Base-by-base conservation (phyloP, 169 alveolate species). In the Theileria equi region DNA sequence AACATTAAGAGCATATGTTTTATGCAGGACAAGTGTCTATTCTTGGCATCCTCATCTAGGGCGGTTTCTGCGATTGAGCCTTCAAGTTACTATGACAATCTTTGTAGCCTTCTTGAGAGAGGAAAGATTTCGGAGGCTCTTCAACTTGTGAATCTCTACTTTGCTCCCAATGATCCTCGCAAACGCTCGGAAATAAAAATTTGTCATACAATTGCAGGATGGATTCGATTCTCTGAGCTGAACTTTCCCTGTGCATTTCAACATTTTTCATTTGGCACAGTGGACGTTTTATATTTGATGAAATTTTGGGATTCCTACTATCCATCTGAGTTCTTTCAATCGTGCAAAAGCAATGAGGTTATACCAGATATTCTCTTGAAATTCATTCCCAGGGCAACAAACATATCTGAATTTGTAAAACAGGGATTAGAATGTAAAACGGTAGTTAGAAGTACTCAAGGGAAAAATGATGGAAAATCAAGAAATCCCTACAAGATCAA, bases 201-300 rank as follows among this genome's bases (percentile, higher is more conserved):
- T 11, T 63, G 70, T n/a, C 85, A 76, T 28, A 65, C 80, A 1
- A 36, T 65, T n/a, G 79, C 80, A 21, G 85, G 85, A 11, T 76
- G 79, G 85, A 48, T 66, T 26, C 31, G 63, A 19, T 76, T 76
- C 80, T 8, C 41, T 8, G 63, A 66, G 17, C 44, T 76, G 19
- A 65, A 60, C 45, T 76, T 76, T 44, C 80, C 85, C 17, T 8
- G 36, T 38, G 85, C 85, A 10, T 76, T 76, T 65, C 72, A 61
- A 36, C 85, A 76, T 58, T 76, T 76, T 49, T 48, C 85, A 16
- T 35, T 54, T 32, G 85, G 85, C 19, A 55, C 53, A 17, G 80
- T 55, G 8, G 85, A 76, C 62, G 49, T 76, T 10, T 67, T 65
- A 6, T 57, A 76, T 28, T 32, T 76, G 47, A 10, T 76, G 32